These are phyloP conservation scores for Gleditsia sinensis DNA, from an alignment of 306 rosid species.

Conservation along the genomic window DNA sequence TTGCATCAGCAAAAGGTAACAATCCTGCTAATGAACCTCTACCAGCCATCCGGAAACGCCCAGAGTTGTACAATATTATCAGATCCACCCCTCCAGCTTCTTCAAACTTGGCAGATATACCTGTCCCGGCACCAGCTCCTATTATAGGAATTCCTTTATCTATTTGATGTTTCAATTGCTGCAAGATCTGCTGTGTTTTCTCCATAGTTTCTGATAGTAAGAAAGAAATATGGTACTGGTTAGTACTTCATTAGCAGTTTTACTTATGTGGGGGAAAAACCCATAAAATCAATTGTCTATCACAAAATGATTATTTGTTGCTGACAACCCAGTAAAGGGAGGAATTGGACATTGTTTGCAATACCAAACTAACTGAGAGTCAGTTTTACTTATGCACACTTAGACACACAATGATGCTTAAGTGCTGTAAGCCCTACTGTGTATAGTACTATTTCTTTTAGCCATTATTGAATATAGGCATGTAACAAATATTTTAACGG, in stretches of 20 bases:
- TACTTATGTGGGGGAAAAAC: no score
- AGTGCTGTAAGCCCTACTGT: not conserved
- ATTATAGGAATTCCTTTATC: conserved; percentile 68
- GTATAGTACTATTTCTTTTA: no score
- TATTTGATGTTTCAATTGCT: conserved; percentile 73
- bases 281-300: no score
- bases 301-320: not conserved
- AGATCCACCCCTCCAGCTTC: conserved; percentile 95
- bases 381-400: conserved; percentile 10
- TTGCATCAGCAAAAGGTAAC: conserved; percentile 93
- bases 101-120: conserved; percentile 97
- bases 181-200: conserved; percentile 66
- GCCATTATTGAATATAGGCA: not conserved
- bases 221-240: conserved; percentile 20
- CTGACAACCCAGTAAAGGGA: not conserved
- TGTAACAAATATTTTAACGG: conserved; percentile 5
- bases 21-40: conserved; percentile 95
- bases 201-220: conserved; percentile 67
- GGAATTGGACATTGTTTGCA: conserved; percentile 22
- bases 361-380: conserved; percentile 1
- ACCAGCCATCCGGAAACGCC: conserved; percentile 97
- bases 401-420: not conserved
- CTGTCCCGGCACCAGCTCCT: conserved; percentile 97
- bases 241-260: conserved; percentile 12
- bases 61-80: conserved; percentile 87